phyloP scores from a whole-genome alignment of 202 grass and related monocot species.

The Cymbopogon flexuosus region DNA sequence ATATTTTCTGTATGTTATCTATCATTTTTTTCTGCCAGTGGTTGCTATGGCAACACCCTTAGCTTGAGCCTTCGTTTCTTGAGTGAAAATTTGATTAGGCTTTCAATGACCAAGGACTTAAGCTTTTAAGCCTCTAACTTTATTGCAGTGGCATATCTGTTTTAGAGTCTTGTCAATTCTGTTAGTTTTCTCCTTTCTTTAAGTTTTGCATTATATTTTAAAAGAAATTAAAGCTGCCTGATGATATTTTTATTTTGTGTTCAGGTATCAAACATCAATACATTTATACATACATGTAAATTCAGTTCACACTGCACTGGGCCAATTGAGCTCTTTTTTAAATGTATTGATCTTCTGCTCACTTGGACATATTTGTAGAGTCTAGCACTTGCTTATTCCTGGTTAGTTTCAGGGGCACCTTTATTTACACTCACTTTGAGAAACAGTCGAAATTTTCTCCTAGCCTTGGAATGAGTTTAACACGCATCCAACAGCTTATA shows the following conservation, averaged over 20 bases:
- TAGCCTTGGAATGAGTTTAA: conserved; percentile 10
- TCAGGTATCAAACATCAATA: not conserved
- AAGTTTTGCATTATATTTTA: not conserved
- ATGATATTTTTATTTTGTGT: not conserved
- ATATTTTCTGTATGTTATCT: not conserved
- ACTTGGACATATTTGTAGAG: not conserved
- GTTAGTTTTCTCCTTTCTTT: not conserved
- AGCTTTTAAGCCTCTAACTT: not conserved
- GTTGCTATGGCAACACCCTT: not conserved
- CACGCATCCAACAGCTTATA: not conserved
- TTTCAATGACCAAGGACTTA: not conserved
- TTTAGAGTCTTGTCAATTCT: not conserved
- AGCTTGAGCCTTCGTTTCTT: not conserved
- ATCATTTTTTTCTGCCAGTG: not conserved
- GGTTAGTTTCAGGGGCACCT: not conserved
- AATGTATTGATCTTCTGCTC: not conserved
- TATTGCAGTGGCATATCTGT: not conserved
- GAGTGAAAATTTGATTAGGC: not conserved
- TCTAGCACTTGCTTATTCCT: not conserved
- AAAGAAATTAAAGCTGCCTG: not conserved
- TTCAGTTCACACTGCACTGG: not conserved
- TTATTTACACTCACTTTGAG: not conserved
- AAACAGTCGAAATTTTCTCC: not conserved
- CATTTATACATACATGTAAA: not conserved
- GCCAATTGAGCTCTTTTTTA: not conserved